phyloP scores from a whole-genome alignment of 2,329 filamentous ascomycete genomes.

The Epichloe sibirici region DNA sequence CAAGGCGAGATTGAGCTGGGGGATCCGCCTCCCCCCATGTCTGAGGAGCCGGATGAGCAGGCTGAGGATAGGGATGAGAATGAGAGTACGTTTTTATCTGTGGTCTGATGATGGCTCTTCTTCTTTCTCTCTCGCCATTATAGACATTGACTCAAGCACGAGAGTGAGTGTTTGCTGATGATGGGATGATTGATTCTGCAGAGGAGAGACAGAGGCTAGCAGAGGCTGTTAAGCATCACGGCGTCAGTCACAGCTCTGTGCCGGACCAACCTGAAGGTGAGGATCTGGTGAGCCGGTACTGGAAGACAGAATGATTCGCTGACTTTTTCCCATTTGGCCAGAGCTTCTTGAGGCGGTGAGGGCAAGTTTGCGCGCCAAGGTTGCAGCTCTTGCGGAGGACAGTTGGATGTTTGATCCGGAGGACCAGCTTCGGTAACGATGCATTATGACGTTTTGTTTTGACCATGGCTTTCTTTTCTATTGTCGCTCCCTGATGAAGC shows the following conservation, averaged over 20 bases:
- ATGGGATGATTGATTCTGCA: constrained; percentile 13
- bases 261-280: constrained; percentile 56
- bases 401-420: constrained; percentile 85
- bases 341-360: constrained; percentile 60
- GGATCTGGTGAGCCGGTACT: background rate
- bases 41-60: constrained; percentile 43
- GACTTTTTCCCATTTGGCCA: constrained; percentile 15
- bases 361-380: constrained; percentile 59
- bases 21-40: constrained; percentile 39
- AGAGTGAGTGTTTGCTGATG: background rate
- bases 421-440: constrained; percentile 31
- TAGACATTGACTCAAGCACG: no score
- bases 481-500: background rate
- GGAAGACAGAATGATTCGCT: background rate
- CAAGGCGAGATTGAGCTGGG: constrained; percentile 51
- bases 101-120: background rate
- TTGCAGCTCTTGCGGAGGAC: constrained; percentile 64
- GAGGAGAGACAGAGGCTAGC: constrained; percentile 48
- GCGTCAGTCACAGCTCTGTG: constrained; percentile 39
- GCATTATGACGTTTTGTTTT: background rate
- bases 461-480: background rate
- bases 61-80: constrained; percentile 46
- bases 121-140: background rate
- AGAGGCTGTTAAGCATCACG: constrained; percentile 50
- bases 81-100: constrained; percentile 31